These are phyloP conservation scores for Venturia nashicola DNA, from an alignment of 2,329 filamentous ascomycete species.

Conservation along the genomic window DNA sequence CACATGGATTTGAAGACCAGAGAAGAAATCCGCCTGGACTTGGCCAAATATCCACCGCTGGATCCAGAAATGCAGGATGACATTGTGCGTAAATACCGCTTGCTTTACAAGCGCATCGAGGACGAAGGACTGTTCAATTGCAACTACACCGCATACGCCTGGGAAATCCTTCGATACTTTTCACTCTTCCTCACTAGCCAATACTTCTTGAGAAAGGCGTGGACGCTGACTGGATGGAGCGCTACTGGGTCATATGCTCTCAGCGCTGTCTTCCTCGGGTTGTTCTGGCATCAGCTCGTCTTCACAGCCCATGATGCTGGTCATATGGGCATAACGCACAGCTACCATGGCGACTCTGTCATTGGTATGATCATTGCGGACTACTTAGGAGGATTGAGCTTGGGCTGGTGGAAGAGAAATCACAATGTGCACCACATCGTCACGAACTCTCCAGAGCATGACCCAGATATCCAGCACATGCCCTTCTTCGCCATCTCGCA, in stretches of 20 bases:
- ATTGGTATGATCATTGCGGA: conserved; percentile 88
- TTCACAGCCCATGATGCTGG: conserved; percentile 92
- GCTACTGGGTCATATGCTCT: conserved; percentile 32
- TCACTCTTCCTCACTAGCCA: conserved; percentile 48
- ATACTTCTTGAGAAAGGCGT: conserved; percentile 27
- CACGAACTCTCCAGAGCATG: conserved; percentile 89
- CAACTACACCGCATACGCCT: conserved; percentile 67
- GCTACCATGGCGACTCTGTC: conserved; percentile 68
- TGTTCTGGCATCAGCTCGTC: conserved; percentile 87
- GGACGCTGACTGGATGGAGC: conserved; percentile 1
- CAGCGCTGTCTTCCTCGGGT: conserved; percentile 64
- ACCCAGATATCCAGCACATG: conserved; percentile 78
- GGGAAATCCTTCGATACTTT: conserved; percentile 62
- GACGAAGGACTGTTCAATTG: conserved; percentile 72
- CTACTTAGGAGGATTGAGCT: conserved; percentile 75
- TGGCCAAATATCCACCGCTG: conserved; percentile 67
- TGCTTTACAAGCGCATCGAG: conserved; percentile 57
- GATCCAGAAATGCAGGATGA: conserved; percentile 60
- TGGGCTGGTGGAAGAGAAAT: conserved; percentile 95
- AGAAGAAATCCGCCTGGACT: conserved; percentile 63
- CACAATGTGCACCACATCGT: conserved; percentile 97
- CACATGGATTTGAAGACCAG: conserved; percentile 63
- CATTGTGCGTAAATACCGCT: conserved; percentile 73
- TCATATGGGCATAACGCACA: conserved; percentile 94
- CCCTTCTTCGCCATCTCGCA: conserved; percentile 58